Percentiles rank a stretch among this genome's conserved stretches.
Evolutionary conservation across 164 flowering plant genomes (phyloP).

Genomic region (Dillenia suffruticosa): DNA sequence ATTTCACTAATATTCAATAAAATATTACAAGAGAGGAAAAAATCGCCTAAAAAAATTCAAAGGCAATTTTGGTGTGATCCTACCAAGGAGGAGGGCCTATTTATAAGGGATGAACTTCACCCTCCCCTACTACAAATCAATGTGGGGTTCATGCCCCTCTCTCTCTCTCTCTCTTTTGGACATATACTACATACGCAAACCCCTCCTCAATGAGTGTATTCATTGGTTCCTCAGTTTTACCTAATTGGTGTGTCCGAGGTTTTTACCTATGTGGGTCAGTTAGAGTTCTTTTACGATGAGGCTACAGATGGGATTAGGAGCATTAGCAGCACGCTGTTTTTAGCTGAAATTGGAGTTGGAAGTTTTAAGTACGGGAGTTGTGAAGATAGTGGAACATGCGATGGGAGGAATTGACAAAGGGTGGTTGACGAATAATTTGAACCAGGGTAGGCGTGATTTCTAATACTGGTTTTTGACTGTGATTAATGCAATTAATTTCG

Average conservation of each 20-base stretch:
- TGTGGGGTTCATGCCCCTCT: too few relatives aligned
- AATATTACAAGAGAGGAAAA: too few relatives aligned
- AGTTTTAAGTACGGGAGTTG: constrained; percentile 58
- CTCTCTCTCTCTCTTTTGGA: too few relatives aligned
- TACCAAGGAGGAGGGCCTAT: too few relatives aligned
- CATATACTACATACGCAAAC: too few relatives aligned
- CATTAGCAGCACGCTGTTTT: constrained; percentile 58
- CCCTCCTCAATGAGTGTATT: constrained; percentile 39
- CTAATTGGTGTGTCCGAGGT: constrained; percentile 62
- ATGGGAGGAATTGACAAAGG: constrained; percentile 54
- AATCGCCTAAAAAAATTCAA: too few relatives aligned
- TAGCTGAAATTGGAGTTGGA: constrained; percentile 64
- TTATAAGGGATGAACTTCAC: too few relatives aligned
- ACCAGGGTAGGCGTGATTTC: constrained; percentile 46
- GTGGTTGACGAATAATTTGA: constrained; percentile 53
- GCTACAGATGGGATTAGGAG: constrained; percentile 76
- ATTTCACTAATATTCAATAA: too few relatives aligned
- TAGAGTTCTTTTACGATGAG: constrained; percentile 78
- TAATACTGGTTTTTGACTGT: constrained; percentile 62
- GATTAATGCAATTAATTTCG: constrained; percentile 50
- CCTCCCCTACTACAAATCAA: too few relatives aligned
- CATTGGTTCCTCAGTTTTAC: constrained; percentile 59
- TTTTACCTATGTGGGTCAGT: constrained; percentile 67
- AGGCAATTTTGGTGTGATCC: too few relatives aligned
- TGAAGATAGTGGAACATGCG: constrained; percentile 28